phyloP scores from a whole-genome alignment of 2,329 filamentous ascomycete species.

The Amauroascus niger region DNA sequence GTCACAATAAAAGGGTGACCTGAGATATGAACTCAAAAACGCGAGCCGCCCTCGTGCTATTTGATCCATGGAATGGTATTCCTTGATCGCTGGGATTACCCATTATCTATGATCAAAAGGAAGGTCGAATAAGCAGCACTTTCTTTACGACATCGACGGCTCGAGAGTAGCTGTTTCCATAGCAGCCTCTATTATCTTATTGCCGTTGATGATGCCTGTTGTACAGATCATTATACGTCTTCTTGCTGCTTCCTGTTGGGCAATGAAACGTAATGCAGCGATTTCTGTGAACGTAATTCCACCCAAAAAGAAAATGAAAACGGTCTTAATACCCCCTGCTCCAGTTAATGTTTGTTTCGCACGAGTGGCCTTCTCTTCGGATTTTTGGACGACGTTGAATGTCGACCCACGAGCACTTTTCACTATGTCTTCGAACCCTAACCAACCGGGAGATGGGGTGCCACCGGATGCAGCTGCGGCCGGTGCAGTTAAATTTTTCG shows the following conservation, averaged over 20 bases:
- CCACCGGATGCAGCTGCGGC: slow-evolving; percentile 40
- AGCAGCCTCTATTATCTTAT: slow-evolving; percentile 76
- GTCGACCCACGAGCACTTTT: slow-evolving; percentile 81
- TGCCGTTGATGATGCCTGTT: slow-evolving; percentile 82
- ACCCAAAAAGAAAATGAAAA: slow-evolving; percentile 95
- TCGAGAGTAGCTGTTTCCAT: slow-evolving; percentile 59
- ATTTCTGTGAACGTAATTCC: slow-evolving; percentile 95
- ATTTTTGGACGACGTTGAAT: slow-evolving; percentile 85
- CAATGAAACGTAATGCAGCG: slow-evolving; percentile 83
- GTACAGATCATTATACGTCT: slow-evolving; percentile 85
- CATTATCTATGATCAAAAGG: no score
- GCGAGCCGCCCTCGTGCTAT: no score
- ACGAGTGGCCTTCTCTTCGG: slow-evolving; percentile 84
- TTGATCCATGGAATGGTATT: no score
- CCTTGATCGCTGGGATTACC: no score
- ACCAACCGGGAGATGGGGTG: slow-evolving; percentile 68
- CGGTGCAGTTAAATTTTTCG: slow-evolving; percentile 51
- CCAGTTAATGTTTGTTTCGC: slow-evolving; percentile 75
- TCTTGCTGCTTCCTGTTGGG: slow-evolving; percentile 67
- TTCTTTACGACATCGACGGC: not conserved
- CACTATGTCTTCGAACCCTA: slow-evolving; percentile 84
- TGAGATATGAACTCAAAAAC: no score
- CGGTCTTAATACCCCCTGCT: slow-evolving; percentile 64
- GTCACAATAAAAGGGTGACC: no score
- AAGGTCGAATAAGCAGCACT: no score